phyloP scores from a whole-genome alignment of 2,329 filamentous ascomycete genomes.

The Escovopsis sp. region DNA sequence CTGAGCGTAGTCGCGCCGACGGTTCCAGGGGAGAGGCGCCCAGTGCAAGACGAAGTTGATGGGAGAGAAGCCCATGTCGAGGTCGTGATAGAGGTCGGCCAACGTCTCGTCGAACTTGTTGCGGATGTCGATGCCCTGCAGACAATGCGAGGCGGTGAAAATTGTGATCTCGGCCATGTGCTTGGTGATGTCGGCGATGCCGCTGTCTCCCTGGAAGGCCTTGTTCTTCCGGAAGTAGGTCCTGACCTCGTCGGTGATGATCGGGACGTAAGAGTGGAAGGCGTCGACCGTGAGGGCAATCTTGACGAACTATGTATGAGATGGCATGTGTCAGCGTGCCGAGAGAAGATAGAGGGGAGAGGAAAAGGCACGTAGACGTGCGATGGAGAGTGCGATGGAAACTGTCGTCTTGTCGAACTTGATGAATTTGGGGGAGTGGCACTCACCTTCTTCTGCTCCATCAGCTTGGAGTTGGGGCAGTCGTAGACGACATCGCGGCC shows the following conservation, averaged over 20 bases:
- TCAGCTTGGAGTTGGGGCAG: slow-evolving; percentile 78
- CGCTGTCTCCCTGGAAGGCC: slow-evolving; percentile 51
- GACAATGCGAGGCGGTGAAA: slow-evolving; percentile 72
- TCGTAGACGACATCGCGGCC: slow-evolving; percentile 81
- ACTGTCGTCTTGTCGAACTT: too few species aligned
- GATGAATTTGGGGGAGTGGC: neutral
- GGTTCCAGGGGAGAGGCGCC: slow-evolving; percentile 80
- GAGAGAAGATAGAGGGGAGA: too few species aligned
- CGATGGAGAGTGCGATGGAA: too few species aligned
- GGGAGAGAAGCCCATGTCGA: slow-evolving; percentile 79
- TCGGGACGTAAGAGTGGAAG: slow-evolving; percentile 58
- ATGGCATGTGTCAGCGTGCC: slow-evolving; percentile 6
- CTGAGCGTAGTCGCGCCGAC: slow-evolving; percentile 64
- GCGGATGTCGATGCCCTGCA: slow-evolving; percentile 74
- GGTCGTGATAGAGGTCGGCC: slow-evolving; percentile 70
- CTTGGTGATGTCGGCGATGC: slow-evolving; percentile 55
- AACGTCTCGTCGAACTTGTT: slow-evolving; percentile 66
- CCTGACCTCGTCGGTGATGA: slow-evolving; percentile 61
- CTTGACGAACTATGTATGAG: slow-evolving; percentile 54
- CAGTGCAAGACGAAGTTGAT: slow-evolving; percentile 86
- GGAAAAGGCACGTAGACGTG: too few species aligned
- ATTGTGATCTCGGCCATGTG: slow-evolving; percentile 78
- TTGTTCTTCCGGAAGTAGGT: slow-evolving; percentile 55
- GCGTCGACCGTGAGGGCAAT: slow-evolving; percentile 61
- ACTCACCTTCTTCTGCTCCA: slow-evolving; percentile 86